These are phyloP conservation scores for Leccinum boreale DNA, from an alignment of 768 basidiomycete genomes.

Conservation along the genomic window DNA sequence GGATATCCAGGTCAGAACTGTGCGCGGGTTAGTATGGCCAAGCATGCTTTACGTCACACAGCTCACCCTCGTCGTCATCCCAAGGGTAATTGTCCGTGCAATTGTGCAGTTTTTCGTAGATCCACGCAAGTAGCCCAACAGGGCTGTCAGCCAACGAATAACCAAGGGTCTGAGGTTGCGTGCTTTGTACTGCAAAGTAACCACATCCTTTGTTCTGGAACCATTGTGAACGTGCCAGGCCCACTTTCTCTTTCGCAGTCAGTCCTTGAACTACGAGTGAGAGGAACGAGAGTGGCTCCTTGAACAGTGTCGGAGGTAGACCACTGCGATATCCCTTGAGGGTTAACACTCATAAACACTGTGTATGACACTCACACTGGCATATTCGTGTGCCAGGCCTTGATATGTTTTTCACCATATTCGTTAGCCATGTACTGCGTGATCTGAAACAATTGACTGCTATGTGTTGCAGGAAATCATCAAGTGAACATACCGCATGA, in stretches of 20 bases:
- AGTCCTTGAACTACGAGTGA: constrained; percentile 25
- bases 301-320: constrained; percentile 18
- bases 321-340: constrained; percentile 13
- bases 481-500: constrained; percentile 23
- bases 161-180: constrained; percentile 51
- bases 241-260: constrained; percentile 27
- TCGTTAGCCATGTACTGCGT: constrained; percentile 30
- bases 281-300: constrained; percentile 30
- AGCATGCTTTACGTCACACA: background rate
- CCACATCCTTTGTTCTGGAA: constrained; percentile 27
- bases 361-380: constrained; percentile 34
- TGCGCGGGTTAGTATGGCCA: background rate
- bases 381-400: constrained; percentile 53
- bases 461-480: background rate
- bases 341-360: background rate
- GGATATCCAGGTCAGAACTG: constrained; percentile 60
- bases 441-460: constrained; percentile 29
- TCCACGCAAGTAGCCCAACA: constrained; percentile 51
- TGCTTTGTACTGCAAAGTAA: constrained; percentile 33
- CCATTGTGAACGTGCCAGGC: constrained; percentile 17
- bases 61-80: constrained; percentile 53
- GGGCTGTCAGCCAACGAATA: constrained; percentile 58
- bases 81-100: constrained; percentile 55
- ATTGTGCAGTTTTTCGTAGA: constrained; percentile 48
- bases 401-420: constrained; percentile 42